Evolutionary conservation across 164 flowering plant species (phyloP), one percentile per base, ranked within the genome.

Genomic region (Tetracentron sinense): DNA sequence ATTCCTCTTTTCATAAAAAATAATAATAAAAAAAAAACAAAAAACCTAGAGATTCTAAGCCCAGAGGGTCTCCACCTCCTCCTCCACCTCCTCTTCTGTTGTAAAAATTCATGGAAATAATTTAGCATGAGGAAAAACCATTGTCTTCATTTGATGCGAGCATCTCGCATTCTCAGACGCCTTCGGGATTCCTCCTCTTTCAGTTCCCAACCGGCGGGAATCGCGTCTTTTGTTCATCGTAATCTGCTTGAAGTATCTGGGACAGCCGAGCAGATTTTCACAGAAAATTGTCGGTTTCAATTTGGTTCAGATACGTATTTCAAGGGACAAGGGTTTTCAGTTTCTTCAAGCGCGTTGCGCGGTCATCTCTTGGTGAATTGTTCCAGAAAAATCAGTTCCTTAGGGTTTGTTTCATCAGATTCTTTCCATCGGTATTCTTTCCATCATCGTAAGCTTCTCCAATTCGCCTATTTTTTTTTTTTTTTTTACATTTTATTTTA

Each of bases 81-180:
- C 4, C 14, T 38, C 11, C 14, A 8, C 11, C 14, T 38, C 8
- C 8, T 33, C 8, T 8, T 38, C 8, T 16, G 14, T 38, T 38
- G 8, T 38, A 38, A 8, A 1, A 12, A 8, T 31, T 19, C 27
- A 61, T 61, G 64, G 54, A 61, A 30, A n/a, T 30, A 17, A 26
- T 20, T n/a, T 48, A 61, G 28, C 23, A 49, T 29, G 42, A n/a
- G 30, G 59, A 29, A 27, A 16, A 61, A 30, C 30, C 55, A 49
- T 29, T 28, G n/a, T 17, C 22, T 23, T 19, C 48, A 53, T 60
- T 64, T 67, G 59, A 67, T 75, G 78, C 74, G 47, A 61, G 58
- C 74, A 6, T 60, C 55, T 54, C 69, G 75, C 59, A 31, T 71
- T 63, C 35, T 70, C 62, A 42, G 26, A 49, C 46, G 27, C 69